These are phyloP conservation scores for Galeopsis tetrahit DNA, from an alignment of 257 asterid genomes.

Conservation along the genomic window DNA sequence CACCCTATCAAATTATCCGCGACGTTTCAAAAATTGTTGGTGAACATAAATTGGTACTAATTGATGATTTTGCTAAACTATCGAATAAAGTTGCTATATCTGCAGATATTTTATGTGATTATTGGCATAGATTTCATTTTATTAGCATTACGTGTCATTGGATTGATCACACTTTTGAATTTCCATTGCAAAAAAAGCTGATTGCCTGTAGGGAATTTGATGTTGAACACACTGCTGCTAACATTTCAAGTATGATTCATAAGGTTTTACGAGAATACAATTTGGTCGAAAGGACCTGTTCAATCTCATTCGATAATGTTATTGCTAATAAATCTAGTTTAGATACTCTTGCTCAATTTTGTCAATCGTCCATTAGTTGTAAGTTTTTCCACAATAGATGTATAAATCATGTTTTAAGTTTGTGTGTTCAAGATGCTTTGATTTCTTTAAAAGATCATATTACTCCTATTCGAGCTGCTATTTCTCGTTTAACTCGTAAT, in stretches of 20 bases:
- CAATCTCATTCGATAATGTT: slow-evolving; percentile 21
- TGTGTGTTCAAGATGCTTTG: neutral
- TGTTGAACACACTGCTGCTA: neutral
- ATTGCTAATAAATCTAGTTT: neutral
- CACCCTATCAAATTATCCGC: neutral
- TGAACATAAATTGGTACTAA: neutral
- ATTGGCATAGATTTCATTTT: neutral
- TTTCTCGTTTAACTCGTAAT: neutral
- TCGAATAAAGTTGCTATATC: neutral
- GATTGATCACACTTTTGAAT: neutral
- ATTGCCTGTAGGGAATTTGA: neutral
- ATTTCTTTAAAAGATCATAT: neutral
- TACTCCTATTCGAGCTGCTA: neutral
- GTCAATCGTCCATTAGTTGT: neutral
- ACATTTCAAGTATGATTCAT: neutral
- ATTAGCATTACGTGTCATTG: slow-evolving; percentile 3
- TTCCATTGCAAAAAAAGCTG: neutral
- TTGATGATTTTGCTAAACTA: neutral
- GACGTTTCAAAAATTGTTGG: neutral
- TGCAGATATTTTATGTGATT: slow-evolving; percentile 3
- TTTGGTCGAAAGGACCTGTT: neutral
- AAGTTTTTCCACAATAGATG: neutral
- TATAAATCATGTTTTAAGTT: neutral
- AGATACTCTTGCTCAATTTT: neutral
- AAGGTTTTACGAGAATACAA: neutral